A percentile compares a stretch with the other conserved stretches of the same genome.
Evolutionary conservation across 192 early-diverging fungal genomes (phyloP).

Genomic region (Coemansia sp.): DNA sequence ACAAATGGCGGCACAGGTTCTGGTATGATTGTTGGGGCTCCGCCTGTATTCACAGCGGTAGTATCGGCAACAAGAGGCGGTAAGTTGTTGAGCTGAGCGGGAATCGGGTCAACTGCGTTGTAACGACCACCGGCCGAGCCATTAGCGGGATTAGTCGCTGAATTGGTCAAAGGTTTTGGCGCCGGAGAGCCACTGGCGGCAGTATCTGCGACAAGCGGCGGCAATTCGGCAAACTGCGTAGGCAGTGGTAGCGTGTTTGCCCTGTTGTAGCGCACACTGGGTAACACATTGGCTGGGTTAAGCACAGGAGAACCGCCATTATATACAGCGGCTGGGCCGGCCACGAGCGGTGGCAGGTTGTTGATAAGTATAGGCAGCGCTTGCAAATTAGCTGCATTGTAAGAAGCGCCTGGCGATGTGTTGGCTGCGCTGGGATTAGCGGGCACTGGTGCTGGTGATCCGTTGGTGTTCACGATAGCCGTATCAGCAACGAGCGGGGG

Average conservation of each 20-base stretch:
- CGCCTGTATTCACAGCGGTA: not conserved
- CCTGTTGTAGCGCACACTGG: not conserved
- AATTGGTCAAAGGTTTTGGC: too few species aligned
- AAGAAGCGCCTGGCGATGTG: not conserved
- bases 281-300: not conserved
- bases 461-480: not conserved
- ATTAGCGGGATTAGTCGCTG: too few species aligned
- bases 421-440: not conserved
- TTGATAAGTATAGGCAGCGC: not conserved
- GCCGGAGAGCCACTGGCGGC: not conserved
- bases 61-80: not conserved
- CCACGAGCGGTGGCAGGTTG: not conserved
- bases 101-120: too few species aligned
- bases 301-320: not conserved
- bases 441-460: not conserved
- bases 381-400: not conserved
- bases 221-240: not conserved
- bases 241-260: not conserved
- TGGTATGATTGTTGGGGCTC: not conserved
- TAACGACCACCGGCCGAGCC: too few species aligned
- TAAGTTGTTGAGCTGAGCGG: not conserved
- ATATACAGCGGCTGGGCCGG: not conserved
- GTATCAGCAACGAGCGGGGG: not conserved
- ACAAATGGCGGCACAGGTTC: not conserved
- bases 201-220: not conserved